Conservation (phyloP, 1,139 yeast genomes). For the Barnettozyma hawaiiensis region DNA sequence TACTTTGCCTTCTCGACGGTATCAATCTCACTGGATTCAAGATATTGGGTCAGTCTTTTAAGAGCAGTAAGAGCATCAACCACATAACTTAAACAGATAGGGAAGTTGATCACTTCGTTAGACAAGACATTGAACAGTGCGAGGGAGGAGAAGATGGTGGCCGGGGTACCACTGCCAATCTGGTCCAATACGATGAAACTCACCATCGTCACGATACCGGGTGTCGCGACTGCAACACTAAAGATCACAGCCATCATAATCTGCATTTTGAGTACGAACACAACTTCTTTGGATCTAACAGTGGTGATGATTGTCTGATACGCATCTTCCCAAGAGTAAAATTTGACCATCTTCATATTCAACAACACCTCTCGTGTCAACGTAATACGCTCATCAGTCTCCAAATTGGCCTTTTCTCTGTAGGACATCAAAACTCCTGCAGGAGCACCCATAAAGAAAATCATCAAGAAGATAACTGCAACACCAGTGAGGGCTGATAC, state of each 20-base stretch:
- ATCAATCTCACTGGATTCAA: slow-evolving; percentile 35
- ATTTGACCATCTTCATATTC: slow-evolving; percentile 48
- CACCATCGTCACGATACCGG: slow-evolving; percentile 60
- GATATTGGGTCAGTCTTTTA: slow-evolving; percentile 47
- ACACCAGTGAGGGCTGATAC: slow-evolving; percentile 63
- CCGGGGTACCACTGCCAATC: slow-evolving; percentile 53
- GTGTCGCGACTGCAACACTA: slow-evolving; percentile 51
- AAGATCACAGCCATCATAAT: slow-evolving; percentile 48
- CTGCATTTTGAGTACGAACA: slow-evolving; percentile 41
- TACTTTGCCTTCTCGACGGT: slow-evolving; percentile 30
- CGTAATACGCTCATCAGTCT: slow-evolving; percentile 45
- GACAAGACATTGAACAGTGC: slow-evolving; percentile 65
- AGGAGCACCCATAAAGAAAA: slow-evolving; percentile 26
- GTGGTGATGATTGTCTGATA: slow-evolving; percentile 40
- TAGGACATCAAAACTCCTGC: slow-evolving; percentile 32
- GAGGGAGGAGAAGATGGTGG: slow-evolving; percentile 68
- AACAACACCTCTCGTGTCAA: slow-evolving; percentile 45
- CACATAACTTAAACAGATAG: slow-evolving; percentile 46
- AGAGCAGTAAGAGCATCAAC: slow-evolving; percentile 60
- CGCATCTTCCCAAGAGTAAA: slow-evolving; percentile 56
- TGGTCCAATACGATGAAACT: slow-evolving; percentile 65
- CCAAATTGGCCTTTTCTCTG: slow-evolving; percentile 38
- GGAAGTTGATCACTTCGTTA: slow-evolving; percentile 62
- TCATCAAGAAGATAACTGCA: slow-evolving; percentile 36
- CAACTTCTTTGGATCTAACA: slow-evolving; percentile 41